Evolutionary conservation across 768 basidiomycete species (phyloP), one percentile per base, ranked within the genome.

Genomic region (Tulasnella sp.): DNA sequence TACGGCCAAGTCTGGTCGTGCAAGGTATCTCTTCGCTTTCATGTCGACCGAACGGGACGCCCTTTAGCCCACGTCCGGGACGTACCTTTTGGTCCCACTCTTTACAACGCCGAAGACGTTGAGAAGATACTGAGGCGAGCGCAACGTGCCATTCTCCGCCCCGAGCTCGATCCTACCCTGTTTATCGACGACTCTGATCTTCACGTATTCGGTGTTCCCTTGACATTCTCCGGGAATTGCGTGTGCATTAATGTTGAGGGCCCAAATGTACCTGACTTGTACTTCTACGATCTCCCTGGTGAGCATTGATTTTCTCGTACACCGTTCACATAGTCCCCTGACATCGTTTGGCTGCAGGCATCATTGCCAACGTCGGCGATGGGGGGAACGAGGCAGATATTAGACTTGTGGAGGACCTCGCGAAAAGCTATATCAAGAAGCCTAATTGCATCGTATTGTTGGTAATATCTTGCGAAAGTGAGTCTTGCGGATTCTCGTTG

Each of bases 181-280:
- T 76, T 78, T 34, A 42, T 76, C 3, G 45, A 77, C 31, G 72
- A 77, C 40, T 42, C 38, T 4, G 75, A 76, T 19, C 64, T 76
- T 9, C n/a, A 54, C 4, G 77, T 58, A 0, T 64, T 34, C n/a
- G 72, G 68, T 34, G 67, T 64, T 34, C 58, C 58, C 14, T 15
- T 64, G 25, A 64, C 79, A 31, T 89, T 89, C 79, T 88, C 88
- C 2, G 84, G 83, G 73, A 89, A 90, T 67, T 82, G 84, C 0
- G 85, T 91, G 2, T 83, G 85, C 8, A 85, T 85, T 75, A 36
- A 84, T 87, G n/a, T 82, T 81, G 36, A 31, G 86, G 89, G 79
- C 84, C 87, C 88, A 0, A 80, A 83, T 17, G 73, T 85, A 14
- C 72, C 82, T 6, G 74, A 82, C 40, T 75, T 83, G 5, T 80